A percentile compares a stretch with the other conserved stretches of the same genome.
These are phyloP conservation scores for Microcos paniculata DNA, from an alignment of 345 rosid genomes.

Conservation along the genomic window DNA sequence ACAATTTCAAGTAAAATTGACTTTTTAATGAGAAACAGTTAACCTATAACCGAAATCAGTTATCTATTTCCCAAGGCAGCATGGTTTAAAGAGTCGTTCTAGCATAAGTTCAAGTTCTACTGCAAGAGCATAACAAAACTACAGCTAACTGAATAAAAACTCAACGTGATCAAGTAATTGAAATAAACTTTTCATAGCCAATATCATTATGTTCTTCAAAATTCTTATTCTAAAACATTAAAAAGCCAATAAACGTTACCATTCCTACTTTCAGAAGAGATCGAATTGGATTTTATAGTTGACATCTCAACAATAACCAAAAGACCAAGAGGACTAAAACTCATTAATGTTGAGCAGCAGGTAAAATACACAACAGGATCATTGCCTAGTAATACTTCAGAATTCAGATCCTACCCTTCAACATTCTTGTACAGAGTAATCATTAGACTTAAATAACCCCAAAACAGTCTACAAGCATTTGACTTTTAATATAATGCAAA, in stretches of 20 bases:
- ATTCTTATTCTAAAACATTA: not conserved
- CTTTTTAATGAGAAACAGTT: not conserved
- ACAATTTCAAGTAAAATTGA: not conserved
- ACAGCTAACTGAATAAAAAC: not conserved
- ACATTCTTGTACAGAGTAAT: not conserved
- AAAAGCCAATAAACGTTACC: not conserved
- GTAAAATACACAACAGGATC: not conserved
- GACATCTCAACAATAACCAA: constrained; percentile 6
- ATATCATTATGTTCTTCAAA: not conserved
- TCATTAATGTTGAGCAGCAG: not conserved
- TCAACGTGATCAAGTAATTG: not conserved
- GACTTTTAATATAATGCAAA: not conserved
- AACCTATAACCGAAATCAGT: not conserved
- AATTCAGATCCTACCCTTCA: not conserved
- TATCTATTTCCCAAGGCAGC: not conserved
- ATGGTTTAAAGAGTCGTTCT: not conserved
- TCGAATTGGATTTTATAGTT: not conserved
- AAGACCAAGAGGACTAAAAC: not conserved
- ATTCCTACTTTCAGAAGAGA: not conserved
- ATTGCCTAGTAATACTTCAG: not conserved
- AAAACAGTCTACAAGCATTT: not conserved
- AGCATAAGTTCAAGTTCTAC: not conserved
- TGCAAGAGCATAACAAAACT: not conserved
- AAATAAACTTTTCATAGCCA: not conserved
- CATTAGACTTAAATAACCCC: not conserved